These are phyloP conservation scores for Vitis amurensis DNA, from an alignment of 164 flowering plant genomes.

Conservation along the genomic window DNA sequence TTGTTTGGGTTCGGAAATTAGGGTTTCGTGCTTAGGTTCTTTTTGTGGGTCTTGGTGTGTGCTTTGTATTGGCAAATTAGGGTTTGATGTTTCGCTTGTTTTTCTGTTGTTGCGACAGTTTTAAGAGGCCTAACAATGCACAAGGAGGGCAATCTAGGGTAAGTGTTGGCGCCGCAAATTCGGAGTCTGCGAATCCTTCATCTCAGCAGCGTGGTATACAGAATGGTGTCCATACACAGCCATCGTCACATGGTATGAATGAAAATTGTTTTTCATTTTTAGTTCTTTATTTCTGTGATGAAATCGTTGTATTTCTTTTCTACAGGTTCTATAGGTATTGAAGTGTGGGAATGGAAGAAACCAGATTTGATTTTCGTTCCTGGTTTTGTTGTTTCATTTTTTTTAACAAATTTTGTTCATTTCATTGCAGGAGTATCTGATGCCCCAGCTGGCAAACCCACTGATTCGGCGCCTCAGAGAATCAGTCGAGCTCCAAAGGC, in stretches of 20 bases:
- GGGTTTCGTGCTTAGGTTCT: background rate
- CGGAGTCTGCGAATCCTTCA: constrained; percentile 28
- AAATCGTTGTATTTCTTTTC: background rate
- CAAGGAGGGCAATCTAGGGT: constrained; percentile 68
- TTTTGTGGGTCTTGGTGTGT: background rate
- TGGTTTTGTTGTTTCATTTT: background rate
- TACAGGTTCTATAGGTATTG: background rate
- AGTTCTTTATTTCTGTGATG: constrained; percentile 2
- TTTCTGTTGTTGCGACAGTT: constrained; percentile 25
- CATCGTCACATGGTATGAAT: constrained; percentile 38
- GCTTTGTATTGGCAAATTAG: background rate
- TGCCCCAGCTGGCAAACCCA: constrained; percentile 31
- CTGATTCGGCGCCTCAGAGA: constrained; percentile 43
- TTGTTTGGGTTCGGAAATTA: background rate
- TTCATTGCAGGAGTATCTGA: constrained; percentile 44
- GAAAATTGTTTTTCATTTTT: background rate
- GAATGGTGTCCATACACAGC: constrained; percentile 59
- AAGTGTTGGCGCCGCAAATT: constrained; percentile 23
- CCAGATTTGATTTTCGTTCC: background rate
- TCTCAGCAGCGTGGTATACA: constrained; percentile 31
- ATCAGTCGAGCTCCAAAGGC: constrained; percentile 50
- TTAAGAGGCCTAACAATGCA: constrained; percentile 60
- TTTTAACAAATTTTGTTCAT: background rate
- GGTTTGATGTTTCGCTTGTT: background rate
- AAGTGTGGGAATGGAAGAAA: background rate